Conservation (phyloP, 345 rosid species). For the Citrus maxima region DNA sequence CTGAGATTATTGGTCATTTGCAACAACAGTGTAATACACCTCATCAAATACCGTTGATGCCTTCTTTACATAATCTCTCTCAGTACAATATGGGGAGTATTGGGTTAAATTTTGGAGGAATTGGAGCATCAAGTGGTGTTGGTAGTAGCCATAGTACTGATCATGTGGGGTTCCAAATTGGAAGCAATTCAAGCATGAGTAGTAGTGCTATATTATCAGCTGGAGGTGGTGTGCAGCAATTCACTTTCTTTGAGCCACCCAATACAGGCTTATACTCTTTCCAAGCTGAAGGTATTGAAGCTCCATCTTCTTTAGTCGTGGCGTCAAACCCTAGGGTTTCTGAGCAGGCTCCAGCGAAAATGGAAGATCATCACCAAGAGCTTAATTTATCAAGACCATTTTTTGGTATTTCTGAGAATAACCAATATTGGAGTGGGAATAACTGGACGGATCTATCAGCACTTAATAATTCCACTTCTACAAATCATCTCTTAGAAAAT, state of each 20-base stretch:
- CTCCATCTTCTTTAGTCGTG: slow-evolving; percentile 34
- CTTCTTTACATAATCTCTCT: slow-evolving; percentile 41
- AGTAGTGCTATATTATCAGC: slow-evolving; percentile 24
- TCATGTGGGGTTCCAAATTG: slow-evolving; percentile 42
- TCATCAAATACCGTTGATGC: slow-evolving; percentile 51
- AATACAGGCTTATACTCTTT: slow-evolving; percentile 33
- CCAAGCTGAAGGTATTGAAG: slow-evolving; percentile 40
- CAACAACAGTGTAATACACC: slow-evolving; percentile 16
- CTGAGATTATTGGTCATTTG: slow-evolving; percentile 36
- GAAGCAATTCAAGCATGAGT: slow-evolving; percentile 27
- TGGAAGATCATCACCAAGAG: slow-evolving; percentile 40
- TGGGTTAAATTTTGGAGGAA: slow-evolving; percentile 52
- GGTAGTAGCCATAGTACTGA: slow-evolving; percentile 24
- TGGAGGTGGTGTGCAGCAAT: slow-evolving; percentile 40
- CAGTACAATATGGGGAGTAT: slow-evolving; percentile 44
- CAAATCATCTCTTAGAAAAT: slow-evolving; percentile 29
- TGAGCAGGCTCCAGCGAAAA: slow-evolving; percentile 50
- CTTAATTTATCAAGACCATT: slow-evolving; percentile 37
- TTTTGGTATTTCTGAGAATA: slow-evolving; percentile 34
- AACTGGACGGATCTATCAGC: slow-evolving; percentile 50
- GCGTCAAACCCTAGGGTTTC: slow-evolving; percentile 54
- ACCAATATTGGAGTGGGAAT: slow-evolving; percentile 45
- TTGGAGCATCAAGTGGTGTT: slow-evolving; percentile 24
- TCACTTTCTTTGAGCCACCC: slow-evolving; percentile 46
- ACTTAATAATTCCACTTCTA: slow-evolving; percentile 40